Percentiles rank a stretch among this genome's conserved stretches.
Evolutionary conservation across 2,329 filamentous ascomycete species (phyloP).

Genomic region (Eutypa lata): DNA sequence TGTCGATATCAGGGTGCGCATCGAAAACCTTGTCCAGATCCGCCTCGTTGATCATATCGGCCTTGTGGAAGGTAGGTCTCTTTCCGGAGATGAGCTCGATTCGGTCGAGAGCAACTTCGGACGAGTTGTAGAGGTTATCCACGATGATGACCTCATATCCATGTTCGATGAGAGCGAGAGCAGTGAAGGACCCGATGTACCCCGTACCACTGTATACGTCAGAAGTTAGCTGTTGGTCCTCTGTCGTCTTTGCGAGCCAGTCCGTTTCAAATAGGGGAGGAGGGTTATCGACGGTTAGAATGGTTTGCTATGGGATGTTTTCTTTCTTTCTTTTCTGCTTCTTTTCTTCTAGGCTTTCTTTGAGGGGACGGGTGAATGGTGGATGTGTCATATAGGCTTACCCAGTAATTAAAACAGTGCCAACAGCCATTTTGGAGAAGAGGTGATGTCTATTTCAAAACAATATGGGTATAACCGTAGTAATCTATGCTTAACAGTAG

Average conservation of each 20-base stretch:
- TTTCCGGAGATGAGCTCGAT: slow-evolving; percentile 92
- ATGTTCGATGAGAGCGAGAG: slow-evolving; percentile 85
- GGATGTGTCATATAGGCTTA: slow-evolving; percentile 43
- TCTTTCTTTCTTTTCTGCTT: background rate
- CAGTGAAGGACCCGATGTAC: slow-evolving; percentile 98
- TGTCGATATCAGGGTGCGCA: slow-evolving; percentile 90
- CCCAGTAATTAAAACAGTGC: slow-evolving; percentile 91
- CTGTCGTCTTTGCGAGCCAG: background rate
- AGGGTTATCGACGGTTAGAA: background rate
- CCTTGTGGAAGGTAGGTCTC: slow-evolving; percentile 78
- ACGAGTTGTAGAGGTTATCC: slow-evolving; percentile 97
- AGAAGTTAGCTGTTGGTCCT: slow-evolving; percentile 5
- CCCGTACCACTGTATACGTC: slow-evolving; percentile 74
- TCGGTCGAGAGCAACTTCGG: slow-evolving; percentile 83
- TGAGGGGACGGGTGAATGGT: background rate
- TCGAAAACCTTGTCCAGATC: slow-evolving; percentile 83
- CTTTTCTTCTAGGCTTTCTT: background rate
- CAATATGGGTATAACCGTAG: too few species aligned
- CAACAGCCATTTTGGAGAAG: slow-evolving; percentile 63
- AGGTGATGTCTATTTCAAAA: too few species aligned
- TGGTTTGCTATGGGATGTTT: background rate
- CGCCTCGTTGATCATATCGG: slow-evolving; percentile 83
- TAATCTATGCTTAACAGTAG: too few species aligned
- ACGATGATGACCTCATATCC: slow-evolving; percentile 96
- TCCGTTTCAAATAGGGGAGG: background rate